phyloP scores from a whole-genome alignment of 805 yeast genomes.

The Cyberlindnera bimundalis region DNA sequence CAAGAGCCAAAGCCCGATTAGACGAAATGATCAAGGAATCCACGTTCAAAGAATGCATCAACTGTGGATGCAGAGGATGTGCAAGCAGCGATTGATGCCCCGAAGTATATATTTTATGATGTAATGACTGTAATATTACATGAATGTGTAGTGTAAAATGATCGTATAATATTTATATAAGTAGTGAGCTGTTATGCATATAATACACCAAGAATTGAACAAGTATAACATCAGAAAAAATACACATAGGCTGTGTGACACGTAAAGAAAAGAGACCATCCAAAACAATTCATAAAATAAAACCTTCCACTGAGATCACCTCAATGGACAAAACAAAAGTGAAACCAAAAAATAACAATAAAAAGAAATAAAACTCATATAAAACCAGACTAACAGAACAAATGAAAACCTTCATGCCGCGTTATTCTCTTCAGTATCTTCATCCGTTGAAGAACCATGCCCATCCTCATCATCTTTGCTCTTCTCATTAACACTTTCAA shows the following conservation, averaged over 20 bases:
- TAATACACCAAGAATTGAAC: slow-evolving; percentile 11
- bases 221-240: neutral
- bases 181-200: slow-evolving; percentile 5
- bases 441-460: slow-evolving; percentile 15
- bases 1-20: slow-evolving; percentile 45
- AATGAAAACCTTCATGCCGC: neutral
- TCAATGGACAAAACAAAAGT: neutral
- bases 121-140: neutral
- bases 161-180: neutral
- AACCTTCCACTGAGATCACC: neutral
- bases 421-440: slow-evolving; percentile 11
- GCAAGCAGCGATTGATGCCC: slow-evolving; percentile 58
- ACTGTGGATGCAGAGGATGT: slow-evolving; percentile 86
- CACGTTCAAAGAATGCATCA: slow-evolving; percentile 55
- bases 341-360: neutral
- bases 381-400: neutral
- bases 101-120: neutral
- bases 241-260: neutral
- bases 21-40: slow-evolving; percentile 30
- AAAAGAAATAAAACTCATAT: neutral
- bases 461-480: slow-evolving; percentile 5
- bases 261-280: neutral
- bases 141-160: neutral
- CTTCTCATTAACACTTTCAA: slow-evolving; percentile 24
- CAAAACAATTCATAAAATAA: neutral